Conservation (phyloP, 768 basidiomycete species). For the Amanita rubescens region DNA sequence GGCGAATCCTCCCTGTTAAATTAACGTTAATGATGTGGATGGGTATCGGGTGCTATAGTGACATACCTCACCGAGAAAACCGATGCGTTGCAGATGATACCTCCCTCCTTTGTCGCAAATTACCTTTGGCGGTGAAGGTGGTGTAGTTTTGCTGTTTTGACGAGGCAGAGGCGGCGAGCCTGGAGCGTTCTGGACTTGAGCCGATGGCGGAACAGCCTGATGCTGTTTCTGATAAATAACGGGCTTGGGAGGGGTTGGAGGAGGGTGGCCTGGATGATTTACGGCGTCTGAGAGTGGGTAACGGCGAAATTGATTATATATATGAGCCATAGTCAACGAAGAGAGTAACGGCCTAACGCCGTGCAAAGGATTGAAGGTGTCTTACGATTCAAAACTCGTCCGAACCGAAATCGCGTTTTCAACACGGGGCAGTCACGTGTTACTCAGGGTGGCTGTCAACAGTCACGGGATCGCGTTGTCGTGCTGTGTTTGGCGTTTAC, state of each 20-base stretch:
- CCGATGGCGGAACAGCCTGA: conserved; percentile 15
- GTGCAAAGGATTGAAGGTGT: neutral
- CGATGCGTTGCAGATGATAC: conserved; percentile 60
- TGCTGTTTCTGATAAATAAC: conserved; percentile 7
- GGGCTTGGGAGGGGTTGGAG: conserved; percentile 2
- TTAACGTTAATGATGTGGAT: conserved; percentile 18
- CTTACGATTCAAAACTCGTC: neutral
- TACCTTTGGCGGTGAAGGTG: conserved; percentile 73
- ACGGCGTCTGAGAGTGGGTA: conserved; percentile 26
- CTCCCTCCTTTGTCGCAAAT: conserved; percentile 58
- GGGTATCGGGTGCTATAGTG: neutral
- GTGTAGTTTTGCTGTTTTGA: conserved; percentile 76
- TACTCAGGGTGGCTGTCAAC: neutral
- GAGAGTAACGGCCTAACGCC: conserved; percentile 5
- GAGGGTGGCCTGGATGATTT: conserved; percentile 19
- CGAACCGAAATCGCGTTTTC: conserved; percentile 6
- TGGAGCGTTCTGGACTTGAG: conserved; percentile 30
- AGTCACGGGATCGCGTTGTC: conserved; percentile 5
- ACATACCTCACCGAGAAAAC: conserved; percentile 81
- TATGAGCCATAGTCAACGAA: conserved; percentile 5
- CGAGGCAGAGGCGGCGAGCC: conserved; percentile 65
- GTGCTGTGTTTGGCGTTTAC: conserved; percentile 4
- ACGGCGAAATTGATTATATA: conserved; percentile 4
- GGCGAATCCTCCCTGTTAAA: conserved; percentile 76
- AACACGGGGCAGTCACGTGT: conserved; percentile 5